phyloP scores from a whole-genome alignment of 345 rosid genomes.

The Salix caprea region DNA sequence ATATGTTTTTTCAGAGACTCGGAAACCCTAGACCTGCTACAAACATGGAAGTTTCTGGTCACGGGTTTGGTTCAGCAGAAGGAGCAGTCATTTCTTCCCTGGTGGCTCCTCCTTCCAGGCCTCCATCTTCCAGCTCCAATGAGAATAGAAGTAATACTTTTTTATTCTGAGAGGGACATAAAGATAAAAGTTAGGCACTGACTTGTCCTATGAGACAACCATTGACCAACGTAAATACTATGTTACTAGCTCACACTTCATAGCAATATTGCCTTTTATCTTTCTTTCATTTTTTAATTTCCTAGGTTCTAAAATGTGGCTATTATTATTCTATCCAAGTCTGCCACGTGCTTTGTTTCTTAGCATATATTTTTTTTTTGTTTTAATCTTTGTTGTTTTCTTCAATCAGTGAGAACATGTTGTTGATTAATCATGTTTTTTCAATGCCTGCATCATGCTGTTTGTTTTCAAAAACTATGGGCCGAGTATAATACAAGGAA shows the following conservation, averaged over 20 bases:
- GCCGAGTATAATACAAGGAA: background rate
- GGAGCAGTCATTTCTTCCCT: constrained; percentile 20
- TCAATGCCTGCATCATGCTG: background rate
- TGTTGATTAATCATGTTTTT: background rate
- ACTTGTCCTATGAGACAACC: constrained; percentile 18
- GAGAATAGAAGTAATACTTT: constrained; percentile 35
- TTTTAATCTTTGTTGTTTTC: background rate
- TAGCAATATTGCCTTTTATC: background rate
- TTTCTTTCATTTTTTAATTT: background rate
- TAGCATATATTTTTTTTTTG: background rate
- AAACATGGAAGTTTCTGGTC: constrained; percentile 10
- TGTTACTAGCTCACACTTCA: constrained; percentile 4
- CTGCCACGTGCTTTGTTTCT: constrained; percentile 5
- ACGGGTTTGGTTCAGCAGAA: constrained; percentile 2
- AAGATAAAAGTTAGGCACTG: constrained; percentile 31
- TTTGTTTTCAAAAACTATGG: background rate
- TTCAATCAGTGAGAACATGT: background rate
- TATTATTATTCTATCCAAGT: background rate
- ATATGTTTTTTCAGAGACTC: constrained; percentile 26
- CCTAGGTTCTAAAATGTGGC: background rate
- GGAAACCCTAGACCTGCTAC: constrained; percentile 23
- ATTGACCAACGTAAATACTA: constrained; percentile 26
- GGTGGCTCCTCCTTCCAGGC: constrained; percentile 17
- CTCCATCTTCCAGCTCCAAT: constrained; percentile 20
- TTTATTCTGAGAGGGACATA: constrained; percentile 39